Evolutionary conservation across 225 moss, liverwort and hornwort species (phyloP).

Genomic region (Physcomitrium patens): DNA sequence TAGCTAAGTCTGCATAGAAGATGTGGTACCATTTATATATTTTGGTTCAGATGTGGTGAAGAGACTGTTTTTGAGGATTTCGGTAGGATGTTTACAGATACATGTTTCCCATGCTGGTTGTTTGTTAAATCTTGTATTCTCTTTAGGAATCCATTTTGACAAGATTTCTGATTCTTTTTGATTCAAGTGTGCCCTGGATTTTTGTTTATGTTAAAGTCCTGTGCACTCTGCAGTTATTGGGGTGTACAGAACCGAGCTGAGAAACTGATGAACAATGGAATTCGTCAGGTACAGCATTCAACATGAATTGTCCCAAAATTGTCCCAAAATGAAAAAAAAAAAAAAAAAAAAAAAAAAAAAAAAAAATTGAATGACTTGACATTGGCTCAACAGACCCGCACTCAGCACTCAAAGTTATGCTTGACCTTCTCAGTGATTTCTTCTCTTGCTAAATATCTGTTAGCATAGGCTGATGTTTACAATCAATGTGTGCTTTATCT

Average conservation of each 20-base stretch:
- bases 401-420: neutral
- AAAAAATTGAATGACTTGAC: too few species aligned
- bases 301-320: neutral
- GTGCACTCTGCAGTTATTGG: conserved; percentile 63
- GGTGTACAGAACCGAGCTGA: conserved; percentile 76
- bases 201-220: conserved; percentile 1
- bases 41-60: neutral
- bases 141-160: neutral
- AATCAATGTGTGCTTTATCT: neutral
- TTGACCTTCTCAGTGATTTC: neutral
- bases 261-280: conserved; percentile 83
- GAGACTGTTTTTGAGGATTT: neutral
- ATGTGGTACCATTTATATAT: neutral
- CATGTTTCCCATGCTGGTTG: neutral
- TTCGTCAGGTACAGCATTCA: conserved; percentile 58
- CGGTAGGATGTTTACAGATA: neutral
- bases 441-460: neutral
- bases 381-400: too few species aligned
- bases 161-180: neutral
- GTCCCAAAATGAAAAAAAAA: too few species aligned
- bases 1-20: neutral
- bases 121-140: neutral
- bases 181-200: neutral
- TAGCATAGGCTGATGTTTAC: neutral
- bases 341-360: too few species aligned